Conservation (phyloP, 306 rosid genomes). For the Chamaecrista fasciculata region DNA sequence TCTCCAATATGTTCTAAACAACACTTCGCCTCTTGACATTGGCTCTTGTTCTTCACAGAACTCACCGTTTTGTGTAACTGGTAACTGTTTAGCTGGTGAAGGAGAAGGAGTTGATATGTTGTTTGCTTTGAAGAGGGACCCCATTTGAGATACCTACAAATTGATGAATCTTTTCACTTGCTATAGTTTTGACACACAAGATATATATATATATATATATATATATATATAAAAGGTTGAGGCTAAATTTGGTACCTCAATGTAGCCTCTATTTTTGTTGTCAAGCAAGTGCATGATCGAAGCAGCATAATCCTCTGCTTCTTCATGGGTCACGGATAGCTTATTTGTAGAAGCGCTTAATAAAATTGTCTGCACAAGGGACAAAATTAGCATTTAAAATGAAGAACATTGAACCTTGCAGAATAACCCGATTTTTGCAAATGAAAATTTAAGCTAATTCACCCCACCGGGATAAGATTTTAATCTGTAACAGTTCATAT, state of each 20-base stretch:
- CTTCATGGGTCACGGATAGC: constrained; percentile 67
- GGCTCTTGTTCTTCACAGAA: constrained; percentile 36
- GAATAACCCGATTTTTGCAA: background rate
- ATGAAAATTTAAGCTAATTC: background rate
- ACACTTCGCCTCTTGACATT: constrained; percentile 53
- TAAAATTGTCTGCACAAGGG: constrained; percentile 48
- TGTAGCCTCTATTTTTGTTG: constrained; percentile 58
- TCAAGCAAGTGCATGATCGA: constrained; percentile 68
- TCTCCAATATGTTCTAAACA: constrained; percentile 71
- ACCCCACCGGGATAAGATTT: constrained; percentile 31
- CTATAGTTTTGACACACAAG: too few species aligned
- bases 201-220: too few species aligned
- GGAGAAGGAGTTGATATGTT: constrained; percentile 31
- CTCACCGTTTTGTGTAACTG: constrained; percentile 24
- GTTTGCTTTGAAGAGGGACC: constrained; percentile 44
- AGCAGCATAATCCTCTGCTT: constrained; percentile 70
- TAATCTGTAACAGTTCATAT: constrained; percentile 5
- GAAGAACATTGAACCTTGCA: constrained; percentile 17
- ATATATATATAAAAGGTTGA: background rate
- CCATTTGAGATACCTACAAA: constrained; percentile 46
- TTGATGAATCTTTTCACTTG: background rate
- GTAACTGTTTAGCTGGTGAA: constrained; percentile 32
- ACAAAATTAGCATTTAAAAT: constrained; percentile 13
- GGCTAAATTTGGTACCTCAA: constrained; percentile 54
- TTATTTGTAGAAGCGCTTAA: constrained; percentile 69